Evolutionary conservation across 441 rosid genomes (phyloP).

Genomic region (Biscutella laevigata): DNA sequence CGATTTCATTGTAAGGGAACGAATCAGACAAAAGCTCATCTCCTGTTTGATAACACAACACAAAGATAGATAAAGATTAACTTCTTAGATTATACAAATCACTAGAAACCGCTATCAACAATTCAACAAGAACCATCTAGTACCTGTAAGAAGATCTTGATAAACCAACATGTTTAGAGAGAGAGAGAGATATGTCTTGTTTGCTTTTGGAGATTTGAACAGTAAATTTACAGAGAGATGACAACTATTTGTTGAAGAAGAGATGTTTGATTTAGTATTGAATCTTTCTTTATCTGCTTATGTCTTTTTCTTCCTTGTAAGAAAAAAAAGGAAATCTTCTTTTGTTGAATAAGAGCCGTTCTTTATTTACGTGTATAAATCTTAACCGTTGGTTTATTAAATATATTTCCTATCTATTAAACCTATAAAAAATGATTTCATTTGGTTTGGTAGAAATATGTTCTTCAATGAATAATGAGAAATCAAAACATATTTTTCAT

Average conservation of each 20-base stretch:
- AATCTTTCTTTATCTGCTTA: neutral
- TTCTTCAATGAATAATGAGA: too few relatives aligned
- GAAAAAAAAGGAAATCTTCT: neutral
- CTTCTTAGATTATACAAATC: neutral
- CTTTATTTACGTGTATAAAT: neutral
- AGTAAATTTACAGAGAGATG: neutral
- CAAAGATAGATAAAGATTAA: conserved; percentile 4
- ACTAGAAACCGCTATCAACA: neutral
- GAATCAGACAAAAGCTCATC: conserved; percentile 91
- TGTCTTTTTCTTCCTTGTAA: neutral
- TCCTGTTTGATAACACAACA: conserved; percentile 36
- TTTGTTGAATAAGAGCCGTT: neutral
- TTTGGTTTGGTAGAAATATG: too few relatives aligned
- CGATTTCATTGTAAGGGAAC: conserved; percentile 64
- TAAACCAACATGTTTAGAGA: conserved; percentile 63
- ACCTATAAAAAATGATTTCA: too few relatives aligned
- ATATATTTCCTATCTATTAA: too few relatives aligned
- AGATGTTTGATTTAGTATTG: too few relatives aligned
- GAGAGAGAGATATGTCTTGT: neutral
- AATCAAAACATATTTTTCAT: too few relatives aligned
- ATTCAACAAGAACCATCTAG: too few relatives aligned
- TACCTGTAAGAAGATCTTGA: conserved; percentile 67
- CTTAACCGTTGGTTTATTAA: conserved; percentile 2
- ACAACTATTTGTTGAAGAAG: neutral
- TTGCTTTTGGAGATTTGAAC: too few relatives aligned